A percentile compares a stretch with the other conserved stretches of the same genome.
phyloP scores from a whole-genome alignment of 176 grass and related monocot genomes.

The Puccinellia tenuiflora region DNA sequence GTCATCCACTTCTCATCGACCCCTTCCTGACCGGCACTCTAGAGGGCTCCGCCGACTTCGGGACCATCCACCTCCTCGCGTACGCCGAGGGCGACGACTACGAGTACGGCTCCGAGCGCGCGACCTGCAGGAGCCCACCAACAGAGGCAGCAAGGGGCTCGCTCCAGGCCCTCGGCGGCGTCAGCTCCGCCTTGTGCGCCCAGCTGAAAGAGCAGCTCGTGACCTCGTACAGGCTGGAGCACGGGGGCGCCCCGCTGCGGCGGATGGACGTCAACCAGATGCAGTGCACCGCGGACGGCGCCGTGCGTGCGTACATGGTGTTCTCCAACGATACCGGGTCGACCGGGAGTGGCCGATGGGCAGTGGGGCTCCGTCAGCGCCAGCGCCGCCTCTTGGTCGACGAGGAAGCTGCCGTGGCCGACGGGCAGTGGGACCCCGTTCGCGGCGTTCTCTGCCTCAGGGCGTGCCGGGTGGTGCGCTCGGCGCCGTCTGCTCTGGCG shows the following conservation, averaged over 20 bases:
- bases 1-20: not conserved
- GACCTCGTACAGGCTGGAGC: constrained; percentile 12
- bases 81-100: constrained; percentile 41
- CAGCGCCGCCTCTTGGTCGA: not conserved
- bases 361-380: constrained; percentile 34
- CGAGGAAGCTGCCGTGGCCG: constrained; percentile 31
- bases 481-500: not conserved
- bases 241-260: not conserved
- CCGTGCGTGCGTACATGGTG: constrained; percentile 27
- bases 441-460: constrained; percentile 33
- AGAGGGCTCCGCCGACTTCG: constrained; percentile 14
- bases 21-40: constrained; percentile 35
- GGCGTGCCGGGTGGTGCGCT: constrained; percentile 30
- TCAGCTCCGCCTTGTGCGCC: not conserved
- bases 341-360: constrained; percentile 38
- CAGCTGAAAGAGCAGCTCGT: not conserved
- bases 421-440: constrained; percentile 41
- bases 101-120: not conserved
- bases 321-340: constrained; percentile 29
- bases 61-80: constrained; percentile 34
- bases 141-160: not conserved
- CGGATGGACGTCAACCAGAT: constrained; percentile 31
- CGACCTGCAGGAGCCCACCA: not conserved
- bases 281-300: constrained; percentile 21
- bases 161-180: not conserved